Conservation (phyloP, 768 basidiomycete species). For the Mycena chlorophos region DNA sequence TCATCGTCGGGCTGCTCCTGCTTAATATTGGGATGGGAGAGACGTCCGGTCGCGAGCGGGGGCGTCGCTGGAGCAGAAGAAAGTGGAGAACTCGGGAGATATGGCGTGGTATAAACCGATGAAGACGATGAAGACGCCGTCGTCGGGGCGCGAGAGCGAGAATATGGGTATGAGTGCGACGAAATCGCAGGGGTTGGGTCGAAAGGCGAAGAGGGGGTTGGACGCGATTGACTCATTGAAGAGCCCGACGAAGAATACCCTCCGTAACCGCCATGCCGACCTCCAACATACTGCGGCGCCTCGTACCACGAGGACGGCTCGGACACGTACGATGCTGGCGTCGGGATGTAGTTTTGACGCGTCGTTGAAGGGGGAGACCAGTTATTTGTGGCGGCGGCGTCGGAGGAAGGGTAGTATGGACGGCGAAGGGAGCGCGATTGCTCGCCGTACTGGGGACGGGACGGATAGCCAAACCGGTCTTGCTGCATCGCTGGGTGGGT, state of each 20-base stretch:
- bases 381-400: neutral
- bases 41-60: constrained; percentile 1
- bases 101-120: neutral
- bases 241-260: neutral
- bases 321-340: neutral
- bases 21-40: constrained; percentile 19
- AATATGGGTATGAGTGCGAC: neutral
- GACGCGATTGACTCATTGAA: neutral
- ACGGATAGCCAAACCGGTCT: neutral
- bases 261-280: neutral
- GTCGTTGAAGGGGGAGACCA: neutral
- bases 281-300: neutral
- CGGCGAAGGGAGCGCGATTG: neutral
- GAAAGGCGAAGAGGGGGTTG: neutral
- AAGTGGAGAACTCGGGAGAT: neutral
- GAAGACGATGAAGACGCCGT: neutral
- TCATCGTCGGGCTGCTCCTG: constrained; percentile 40
- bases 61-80: neutral
- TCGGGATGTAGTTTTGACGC: neutral
- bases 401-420: neutral
- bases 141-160: neutral
- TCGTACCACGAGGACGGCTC: neutral
- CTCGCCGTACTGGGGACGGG: neutral
- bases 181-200: neutral
- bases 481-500: neutral